Conservation (phyloP, 768 basidiomycete genomes). For the Guyanaporus albipodus region DNA sequence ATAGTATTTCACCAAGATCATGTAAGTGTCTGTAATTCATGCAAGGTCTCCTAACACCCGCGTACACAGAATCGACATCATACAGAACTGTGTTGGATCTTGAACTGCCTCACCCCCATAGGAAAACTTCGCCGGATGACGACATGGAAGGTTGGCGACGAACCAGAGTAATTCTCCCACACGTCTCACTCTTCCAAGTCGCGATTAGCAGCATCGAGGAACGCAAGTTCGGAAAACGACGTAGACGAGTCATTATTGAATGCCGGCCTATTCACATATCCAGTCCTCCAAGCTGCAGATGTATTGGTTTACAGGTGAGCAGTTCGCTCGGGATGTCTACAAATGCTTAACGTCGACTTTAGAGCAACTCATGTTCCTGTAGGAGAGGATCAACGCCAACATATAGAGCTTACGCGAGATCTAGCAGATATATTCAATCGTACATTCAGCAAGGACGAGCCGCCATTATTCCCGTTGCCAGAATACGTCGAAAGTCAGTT, state of each 20-base stretch:
- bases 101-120: slow-evolving; percentile 80
- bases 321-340: background rate
- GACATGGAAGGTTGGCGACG: slow-evolving; percentile 79
- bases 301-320: slow-evolving; percentile 78
- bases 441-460: slow-evolving; percentile 43
- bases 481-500: slow-evolving; percentile 68
- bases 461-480: slow-evolving; percentile 67
- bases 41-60: background rate
- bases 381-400: slow-evolving; percentile 94
- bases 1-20: slow-evolving; percentile 87
- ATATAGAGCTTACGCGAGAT: slow-evolving; percentile 84
- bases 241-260: slow-evolving; percentile 81
- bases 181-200: slow-evolving; percentile 42
- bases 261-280: slow-evolving; percentile 86
- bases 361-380: slow-evolving; percentile 94
- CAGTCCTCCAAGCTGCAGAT: slow-evolving; percentile 91
- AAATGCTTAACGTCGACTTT: background rate
- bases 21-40: slow-evolving; percentile 36
- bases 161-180: background rate
- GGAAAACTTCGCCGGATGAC: slow-evolving; percentile 89
- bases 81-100: slow-evolving; percentile 84
- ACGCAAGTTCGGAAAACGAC: slow-evolving; percentile 70
- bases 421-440: slow-evolving; percentile 84
- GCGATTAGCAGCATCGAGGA: slow-evolving; percentile 68
- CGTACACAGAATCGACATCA: slow-evolving; percentile 69